Evolutionary conservation across 257 asterid genomes (phyloP), one percentile per base, ranked within the genome.

Genomic region (Nicotiana noctiflora): DNA sequence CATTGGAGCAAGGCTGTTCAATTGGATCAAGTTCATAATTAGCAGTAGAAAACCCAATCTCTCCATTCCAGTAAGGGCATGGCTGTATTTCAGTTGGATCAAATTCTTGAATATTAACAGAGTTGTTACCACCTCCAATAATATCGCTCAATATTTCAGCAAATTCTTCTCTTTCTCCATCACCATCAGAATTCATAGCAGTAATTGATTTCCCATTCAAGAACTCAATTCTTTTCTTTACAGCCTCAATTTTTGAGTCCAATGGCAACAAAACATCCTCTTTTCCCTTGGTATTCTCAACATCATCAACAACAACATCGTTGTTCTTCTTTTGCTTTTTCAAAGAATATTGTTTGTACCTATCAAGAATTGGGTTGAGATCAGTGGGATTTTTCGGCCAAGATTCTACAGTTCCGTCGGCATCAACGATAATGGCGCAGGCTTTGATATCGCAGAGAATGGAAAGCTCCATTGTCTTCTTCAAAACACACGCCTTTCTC

Each of bases 321-420:
- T 61, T 23, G 67, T 6, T 25, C 8, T 62, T 29, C 27, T 13
- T 13, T 3, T 62, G 27, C 19, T 27, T 60, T 4, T 60, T 10
- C 17, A 3, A 5, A 25, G n/a, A 25, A 11, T 62, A 8, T 12
- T 25, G 1, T 10, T 7, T 12, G 34, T 62, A 62, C 19, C 2
- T 19, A 62, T 62, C 19, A 62, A 62, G 37, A 25, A 62, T 25
- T 27, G 68, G 37, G 18, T 12, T 62, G 3, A 62, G n/a, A 13
- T 68, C 85, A 46, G 3, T 3, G 27, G 11, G 46, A 40, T 68
- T 31, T 70, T 83, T 77, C 0, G 86, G 83, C 83, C 83, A 83
- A 0, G 83, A 34, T 5, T 66, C 19, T 8, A 83, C 8, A 3
- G n/a, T 31, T 2, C 83, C 86, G 6, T 74, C 32, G 2, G 53